Base-by-base conservation (phyloP, 805 yeast species). In the Cyberlindnera petersonii region DNA sequence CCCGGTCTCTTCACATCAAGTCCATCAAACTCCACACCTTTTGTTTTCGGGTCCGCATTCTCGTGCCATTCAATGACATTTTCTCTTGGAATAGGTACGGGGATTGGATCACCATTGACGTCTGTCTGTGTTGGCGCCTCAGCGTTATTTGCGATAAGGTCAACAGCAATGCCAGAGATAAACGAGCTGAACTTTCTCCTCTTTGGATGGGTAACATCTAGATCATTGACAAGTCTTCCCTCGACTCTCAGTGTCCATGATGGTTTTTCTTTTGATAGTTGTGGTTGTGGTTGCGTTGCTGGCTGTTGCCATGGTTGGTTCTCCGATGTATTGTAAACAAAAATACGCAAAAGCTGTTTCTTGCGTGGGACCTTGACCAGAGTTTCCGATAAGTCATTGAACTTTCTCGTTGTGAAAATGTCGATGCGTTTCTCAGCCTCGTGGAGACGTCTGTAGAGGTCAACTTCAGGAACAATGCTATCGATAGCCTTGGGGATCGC, bases 291-390 rank as follows among this genome's bases (percentile, higher is more conserved):
- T 33, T 50, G 59, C 36, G 46, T 39, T 40, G 47, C 46, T 58
- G 81, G 87, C 95, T 96, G 89, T 26, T 84, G 91, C 98, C 98
- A 93, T 31, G 91, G 86, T 64, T 91, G 98, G 58, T 86, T 85
- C 45, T 81, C 85, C 22, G 83, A 68, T 5, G 86, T 82, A 57
- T 86, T 87, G 53, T 89, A 87, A 15, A 93, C 69, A 56, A 80
- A 91, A 14, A 93, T 74, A 40, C 98, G 75, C 50, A 93, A 69
- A 11, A 72, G 69, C 37, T 83, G 81, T 26, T 77, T 77, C 46
- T 74, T 75, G 22, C 50, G 54, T 7, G 52, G 53, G 24, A 64
- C 52, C 49, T 65, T 71, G 40, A 70, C 71, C 44, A 70, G 64
- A 59, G 68, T 70, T 43, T 89, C 95, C 58, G 86, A 95, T 41